Percentiles rank a stretch among this genome's conserved stretches.
Conservation (phyloP, 768 basidiomycete genomes). For the Scleroderma citrinum region DNA sequence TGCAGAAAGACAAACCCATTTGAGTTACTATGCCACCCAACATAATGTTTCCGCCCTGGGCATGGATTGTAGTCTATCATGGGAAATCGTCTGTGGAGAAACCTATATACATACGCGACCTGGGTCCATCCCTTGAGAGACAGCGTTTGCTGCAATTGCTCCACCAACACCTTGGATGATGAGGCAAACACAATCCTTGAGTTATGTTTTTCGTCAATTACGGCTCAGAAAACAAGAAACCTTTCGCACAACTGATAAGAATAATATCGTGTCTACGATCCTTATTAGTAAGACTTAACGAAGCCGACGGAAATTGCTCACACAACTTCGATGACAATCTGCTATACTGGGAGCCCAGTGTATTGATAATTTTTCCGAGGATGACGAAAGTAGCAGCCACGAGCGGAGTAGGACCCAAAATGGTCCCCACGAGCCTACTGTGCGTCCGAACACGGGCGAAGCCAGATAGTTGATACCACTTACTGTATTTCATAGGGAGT, state of each 20-base stretch:
- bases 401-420: constrained; percentile 52
- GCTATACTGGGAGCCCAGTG: constrained; percentile 44
- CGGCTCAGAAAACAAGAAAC: not conserved
- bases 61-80: constrained; percentile 8
- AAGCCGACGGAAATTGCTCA: constrained; percentile 4
- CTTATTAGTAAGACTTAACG: not conserved
- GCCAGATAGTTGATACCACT: constrained; percentile 5
- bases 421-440: constrained; percentile 32
- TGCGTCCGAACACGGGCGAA: not conserved
- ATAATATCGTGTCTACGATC: constrained; percentile 8
- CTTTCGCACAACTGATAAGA: constrained; percentile 9
- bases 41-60: constrained; percentile 49
- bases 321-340: constrained; percentile 34
- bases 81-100: not conserved
- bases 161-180: constrained; percentile 38
- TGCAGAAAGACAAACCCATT: constrained; percentile 31
- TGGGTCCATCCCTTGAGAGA: constrained; percentile 15
- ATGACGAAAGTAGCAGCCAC: constrained; percentile 53
- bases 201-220: not conserved
- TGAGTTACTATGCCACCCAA: constrained; percentile 60
- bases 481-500: constrained; percentile 42
- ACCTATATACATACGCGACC: constrained; percentile 3
- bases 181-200: constrained; percentile 33
- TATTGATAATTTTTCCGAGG: constrained; percentile 39
- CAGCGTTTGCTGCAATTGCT: constrained; percentile 39